Evolutionary conservation across 2,329 filamentous ascomycete species (phyloP), one percentile per base, ranked within the genome.

Genomic region (Colletotrichum neosansevieriae): DNA sequence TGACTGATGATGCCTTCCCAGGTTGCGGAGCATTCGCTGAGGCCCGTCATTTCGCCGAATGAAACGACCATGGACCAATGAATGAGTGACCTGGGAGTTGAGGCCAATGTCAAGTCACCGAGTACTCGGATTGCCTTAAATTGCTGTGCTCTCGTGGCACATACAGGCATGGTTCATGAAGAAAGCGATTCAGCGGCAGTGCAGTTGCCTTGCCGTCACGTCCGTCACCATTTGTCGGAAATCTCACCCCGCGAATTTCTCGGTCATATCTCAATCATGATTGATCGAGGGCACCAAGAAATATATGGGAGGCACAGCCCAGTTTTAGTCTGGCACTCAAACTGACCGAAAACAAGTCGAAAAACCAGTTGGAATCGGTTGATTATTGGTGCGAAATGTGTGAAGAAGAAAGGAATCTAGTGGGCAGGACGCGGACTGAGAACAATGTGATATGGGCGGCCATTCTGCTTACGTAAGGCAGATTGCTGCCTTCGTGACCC

Each of bases 351-450:
- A 81, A 78, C 76, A 80, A 86, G 83, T 87, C 78, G 79, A 69
- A 76, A 65, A 78, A 81, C 32, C 44, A 42, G 36, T 85, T 78
- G 75, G 79, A 75, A 80, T 80, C 84, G 85, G 85, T 88, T 88
- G 86, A 88, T 88, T 88, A 83, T 83, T 86, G 80, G 84, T 88
- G 86, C 86, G 73, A 79, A 82, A 80, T 80, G 84, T 87, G 80
- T 74, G 61, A 75, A 75, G 60, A 54, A 64, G 36, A 75, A 58
- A 72, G 71, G 61, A 64, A 70, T 63, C 67, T 58, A 72, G 58
- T 29, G 34, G 40, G 47, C 24, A 38, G 24, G 36, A 12, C 53
- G 66, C 65, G 49, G 42, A 44, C 36, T 12, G 49, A 10, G 15
- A 17, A 53, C 10, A 53, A 7, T 12, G 9, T 9, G 40, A 29